Conservation (phyloP, 345 rosid species). For the Acer campestre region DNA sequence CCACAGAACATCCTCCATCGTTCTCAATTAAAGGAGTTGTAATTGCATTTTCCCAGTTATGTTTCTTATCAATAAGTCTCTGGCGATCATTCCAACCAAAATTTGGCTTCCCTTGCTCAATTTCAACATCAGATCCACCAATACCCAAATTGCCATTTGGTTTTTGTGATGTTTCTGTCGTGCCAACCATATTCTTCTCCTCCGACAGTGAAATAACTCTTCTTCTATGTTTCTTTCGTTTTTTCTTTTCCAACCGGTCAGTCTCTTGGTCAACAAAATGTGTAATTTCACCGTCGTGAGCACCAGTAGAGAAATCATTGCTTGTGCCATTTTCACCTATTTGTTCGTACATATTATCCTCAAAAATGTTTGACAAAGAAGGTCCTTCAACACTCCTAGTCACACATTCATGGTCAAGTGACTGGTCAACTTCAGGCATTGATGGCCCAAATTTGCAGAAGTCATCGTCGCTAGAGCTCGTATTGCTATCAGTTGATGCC, state of each 20-base stretch:
- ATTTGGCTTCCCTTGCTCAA: conserved; percentile 19
- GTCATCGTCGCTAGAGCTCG: conserved; percentile 82
- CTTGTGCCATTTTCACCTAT: conserved; percentile 37
- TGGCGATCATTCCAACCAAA: conserved; percentile 19
- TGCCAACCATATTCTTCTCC: conserved; percentile 37
- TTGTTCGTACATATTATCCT: conserved; percentile 26
- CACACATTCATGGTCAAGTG: conserved; percentile 33
- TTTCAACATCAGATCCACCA: conserved; percentile 33
- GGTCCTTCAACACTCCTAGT: conserved; percentile 24
- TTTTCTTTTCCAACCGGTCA: conserved; percentile 50
- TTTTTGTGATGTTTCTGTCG: conserved; percentile 39
- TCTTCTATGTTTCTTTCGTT: conserved; percentile 55
- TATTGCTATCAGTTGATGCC: conserved; percentile 75
- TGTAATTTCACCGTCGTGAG: conserved; percentile 42
- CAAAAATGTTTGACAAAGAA: conserved; percentile 19
- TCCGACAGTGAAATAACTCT: conserved; percentile 54
- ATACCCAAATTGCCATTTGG: conserved; percentile 38
- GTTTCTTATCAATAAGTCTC: conserved; percentile 27
- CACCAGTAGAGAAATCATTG: conserved; percentile 33
- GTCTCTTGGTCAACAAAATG: conserved; percentile 44
- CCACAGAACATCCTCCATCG: conserved; percentile 28
- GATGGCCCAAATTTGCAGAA: conserved; percentile 45
- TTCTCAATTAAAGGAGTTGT: conserved; percentile 17
- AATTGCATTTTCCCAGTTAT: conserved; percentile 11
- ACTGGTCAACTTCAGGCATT: conserved; percentile 40